Evolutionary conservation across 306 rosid genomes (phyloP).

Genomic region (Ziziphus jujuba): DNA sequence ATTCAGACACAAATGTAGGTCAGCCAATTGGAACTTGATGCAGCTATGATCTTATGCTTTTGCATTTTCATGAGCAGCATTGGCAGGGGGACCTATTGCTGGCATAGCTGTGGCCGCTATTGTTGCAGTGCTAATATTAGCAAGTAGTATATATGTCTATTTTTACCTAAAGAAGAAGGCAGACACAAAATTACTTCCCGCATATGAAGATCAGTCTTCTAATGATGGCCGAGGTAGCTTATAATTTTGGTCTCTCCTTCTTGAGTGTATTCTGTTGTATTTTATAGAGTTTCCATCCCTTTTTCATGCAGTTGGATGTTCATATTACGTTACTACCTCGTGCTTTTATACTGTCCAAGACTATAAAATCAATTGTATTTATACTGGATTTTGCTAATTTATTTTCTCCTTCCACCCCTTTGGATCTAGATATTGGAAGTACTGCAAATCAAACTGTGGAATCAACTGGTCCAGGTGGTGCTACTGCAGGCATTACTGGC

Average conservation of each 20-base stretch:
- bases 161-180: constrained; percentile 52
- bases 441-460: constrained; percentile 45
- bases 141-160: constrained; percentile 41
- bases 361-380: constrained; percentile 8
- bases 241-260: no score
- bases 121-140: constrained; percentile 60
- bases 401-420: not conserved
- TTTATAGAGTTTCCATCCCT: not conserved
- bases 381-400: constrained; percentile 1
- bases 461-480: constrained; percentile 33
- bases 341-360: not conserved
- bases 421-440: constrained; percentile 41
- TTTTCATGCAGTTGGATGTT: not conserved
- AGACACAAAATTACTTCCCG: constrained; percentile 27
- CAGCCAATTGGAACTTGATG: constrained; percentile 23
- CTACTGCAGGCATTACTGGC: constrained; percentile 43
- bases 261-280: not conserved
- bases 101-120: constrained; percentile 61
- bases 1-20: constrained; percentile 26
- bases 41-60: constrained; percentile 39
- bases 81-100: constrained; percentile 64
- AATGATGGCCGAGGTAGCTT: constrained; percentile 49
- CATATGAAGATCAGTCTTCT: constrained; percentile 45
- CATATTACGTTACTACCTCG: constrained; percentile 13
- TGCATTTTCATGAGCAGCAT: constrained; percentile 57